Evolutionary conservation across 108 stramenopile genomes (phyloP).

Genomic region (Cyclotella choctawhatcheeana): DNA sequence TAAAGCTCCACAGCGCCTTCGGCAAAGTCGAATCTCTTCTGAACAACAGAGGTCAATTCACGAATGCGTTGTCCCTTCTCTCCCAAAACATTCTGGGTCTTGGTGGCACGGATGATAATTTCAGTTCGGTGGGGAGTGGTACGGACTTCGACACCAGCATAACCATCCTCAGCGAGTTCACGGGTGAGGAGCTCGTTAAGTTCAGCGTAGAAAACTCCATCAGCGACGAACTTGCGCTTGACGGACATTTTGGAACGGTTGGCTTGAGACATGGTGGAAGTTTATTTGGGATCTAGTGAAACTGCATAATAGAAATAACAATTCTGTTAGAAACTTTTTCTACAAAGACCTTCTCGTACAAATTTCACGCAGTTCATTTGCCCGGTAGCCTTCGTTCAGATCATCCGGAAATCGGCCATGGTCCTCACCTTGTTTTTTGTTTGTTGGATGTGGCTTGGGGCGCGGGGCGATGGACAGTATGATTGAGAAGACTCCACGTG

Average conservation of each 20-base stretch:
- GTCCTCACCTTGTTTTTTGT: too few species aligned
- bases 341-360: too few species aligned
- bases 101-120: constrained; percentile 99
- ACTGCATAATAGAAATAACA: too few species aligned
- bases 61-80: constrained; percentile 99
- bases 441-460: too few species aligned
- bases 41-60: constrained; percentile 97
- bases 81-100: constrained; percentile 98
- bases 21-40: constrained; percentile 99
- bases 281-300: too few species aligned
- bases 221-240: constrained; percentile 99
- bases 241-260: constrained; percentile 85
- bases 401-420: too few species aligned
- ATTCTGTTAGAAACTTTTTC: too few species aligned
- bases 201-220: constrained; percentile 99
- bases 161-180: constrained; percentile 98
- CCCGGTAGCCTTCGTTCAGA: too few species aligned
- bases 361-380: too few species aligned
- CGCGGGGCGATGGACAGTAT: too few species aligned
- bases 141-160: constrained; percentile 99
- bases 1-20: constrained; percentile 98
- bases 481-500: too few species aligned
- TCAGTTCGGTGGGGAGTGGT: constrained; percentile 99
- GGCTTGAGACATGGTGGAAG: constrained; percentile 46
- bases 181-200: constrained; percentile 98